A percentile compares a stretch with the other conserved stretches of the same genome.
phyloP scores from a whole-genome alignment of 208 protist species.

The Trypanosoma brucei region DNA sequence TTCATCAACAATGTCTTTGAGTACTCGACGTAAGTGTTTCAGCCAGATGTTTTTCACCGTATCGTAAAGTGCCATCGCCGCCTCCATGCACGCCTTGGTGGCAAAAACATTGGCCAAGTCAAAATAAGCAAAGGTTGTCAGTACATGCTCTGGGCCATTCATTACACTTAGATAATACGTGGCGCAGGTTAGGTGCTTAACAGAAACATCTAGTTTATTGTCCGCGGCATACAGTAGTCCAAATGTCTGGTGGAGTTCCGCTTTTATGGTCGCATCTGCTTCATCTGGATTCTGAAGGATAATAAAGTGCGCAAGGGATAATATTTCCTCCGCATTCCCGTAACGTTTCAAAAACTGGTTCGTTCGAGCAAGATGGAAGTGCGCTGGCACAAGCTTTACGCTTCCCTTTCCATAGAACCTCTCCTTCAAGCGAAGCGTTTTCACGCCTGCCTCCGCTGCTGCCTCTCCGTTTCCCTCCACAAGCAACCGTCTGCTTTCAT shows the following conservation, averaged over 20 bases:
- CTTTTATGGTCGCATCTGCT: conserved; percentile 53
- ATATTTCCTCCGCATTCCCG: conserved; percentile 83
- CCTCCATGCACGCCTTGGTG: conserved; percentile 81
- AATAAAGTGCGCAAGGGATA: conserved; percentile 83
- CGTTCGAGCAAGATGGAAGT: conserved; percentile 81
- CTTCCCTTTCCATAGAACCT: conserved; percentile 63
- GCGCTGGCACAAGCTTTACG: conserved; percentile 68
- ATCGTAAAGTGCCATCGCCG: conserved; percentile 85
- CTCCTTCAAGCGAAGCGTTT: conserved; percentile 73
- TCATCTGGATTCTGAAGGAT: conserved; percentile 61
- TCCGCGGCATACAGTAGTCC: conserved; percentile 85
- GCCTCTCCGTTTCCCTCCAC: conserved; percentile 60
- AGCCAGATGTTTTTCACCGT: conserved; percentile 86
- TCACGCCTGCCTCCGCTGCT: conserved; percentile 75
- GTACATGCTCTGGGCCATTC: conserved; percentile 70
- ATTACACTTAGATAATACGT: conserved; percentile 83
- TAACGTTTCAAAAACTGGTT: conserved; percentile 82
- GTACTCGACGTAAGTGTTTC: conserved; percentile 32
- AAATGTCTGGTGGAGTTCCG: conserved; percentile 86
- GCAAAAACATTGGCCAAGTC: conserved; percentile 89
- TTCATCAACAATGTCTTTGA: conserved; percentile 60
- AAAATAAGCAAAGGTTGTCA: conserved; percentile 89
- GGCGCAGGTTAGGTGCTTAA: conserved; percentile 78
- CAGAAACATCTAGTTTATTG: conserved; percentile 70
- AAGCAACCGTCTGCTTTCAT: conserved; percentile 66